These are phyloP conservation scores for Spencermartinsiella ligniputridi DNA, from an alignment of 1,139 yeast genomes.

Conservation along the genomic window DNA sequence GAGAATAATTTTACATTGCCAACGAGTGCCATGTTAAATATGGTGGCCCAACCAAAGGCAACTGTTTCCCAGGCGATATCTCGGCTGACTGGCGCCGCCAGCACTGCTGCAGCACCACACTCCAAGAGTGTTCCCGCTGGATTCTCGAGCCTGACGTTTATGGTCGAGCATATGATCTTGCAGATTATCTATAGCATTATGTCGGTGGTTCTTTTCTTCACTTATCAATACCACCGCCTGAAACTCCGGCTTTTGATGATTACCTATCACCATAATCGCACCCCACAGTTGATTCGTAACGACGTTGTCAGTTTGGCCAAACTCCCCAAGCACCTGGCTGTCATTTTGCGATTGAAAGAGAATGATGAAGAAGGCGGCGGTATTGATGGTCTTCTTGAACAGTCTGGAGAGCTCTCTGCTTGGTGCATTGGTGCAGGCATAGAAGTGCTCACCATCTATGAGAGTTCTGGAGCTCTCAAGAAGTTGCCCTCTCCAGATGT, in stretches of 20 bases:
- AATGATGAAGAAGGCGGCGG: conserved; percentile 93
- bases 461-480: conserved; percentile 66
- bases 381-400: conserved; percentile 70
- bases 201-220: conserved; percentile 14
- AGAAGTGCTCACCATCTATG: conserved; percentile 68
- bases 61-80: background rate
- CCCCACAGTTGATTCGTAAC: conserved; percentile 81
- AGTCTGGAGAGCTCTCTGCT: conserved; percentile 70
- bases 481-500: conserved; percentile 45
- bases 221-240: conserved; percentile 44
- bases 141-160: background rate
- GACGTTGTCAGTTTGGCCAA: conserved; percentile 71
- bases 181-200: conserved; percentile 19
- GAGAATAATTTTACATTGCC: too few relatives aligned
- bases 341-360: conserved; percentile 64
- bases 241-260: conserved; percentile 57
- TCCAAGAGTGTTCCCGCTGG: too few relatives aligned
- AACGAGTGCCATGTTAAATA: conserved; percentile 1
- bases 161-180: conserved; percentile 12
- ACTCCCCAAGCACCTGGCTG: conserved; percentile 72
- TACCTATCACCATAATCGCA: conserved; percentile 72
- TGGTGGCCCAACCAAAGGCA: background rate
- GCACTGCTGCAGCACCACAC: background rate
- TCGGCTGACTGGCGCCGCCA: background rate
- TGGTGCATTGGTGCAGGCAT: conserved; percentile 91